phyloP scores from a whole-genome alignment of 2,329 filamentous ascomycete species.

The Arachnopeziza araneosa region DNA sequence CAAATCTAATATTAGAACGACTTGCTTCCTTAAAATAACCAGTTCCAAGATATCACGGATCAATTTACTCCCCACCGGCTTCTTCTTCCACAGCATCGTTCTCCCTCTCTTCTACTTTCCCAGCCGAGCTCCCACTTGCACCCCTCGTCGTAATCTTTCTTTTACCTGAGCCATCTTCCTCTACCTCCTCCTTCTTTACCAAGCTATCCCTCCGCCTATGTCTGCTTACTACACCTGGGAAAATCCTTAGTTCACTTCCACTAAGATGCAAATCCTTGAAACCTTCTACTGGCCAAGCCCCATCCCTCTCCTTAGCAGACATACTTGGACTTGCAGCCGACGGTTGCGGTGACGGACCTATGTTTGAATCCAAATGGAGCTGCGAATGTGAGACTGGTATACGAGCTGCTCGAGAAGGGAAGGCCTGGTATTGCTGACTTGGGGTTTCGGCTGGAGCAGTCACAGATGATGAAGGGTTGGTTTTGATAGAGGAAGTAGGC shows the following conservation, averaged over 20 bases:
- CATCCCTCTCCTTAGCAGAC: conserved; percentile 28
- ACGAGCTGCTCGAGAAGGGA: conserved; percentile 30
- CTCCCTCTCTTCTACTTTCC: neutral
- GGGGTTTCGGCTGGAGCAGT: conserved; percentile 14
- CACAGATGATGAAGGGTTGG: conserved; percentile 25
- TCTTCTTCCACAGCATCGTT: conserved; percentile 6
- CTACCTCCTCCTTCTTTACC: conserved; percentile 20
- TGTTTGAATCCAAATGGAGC: conserved; percentile 17
- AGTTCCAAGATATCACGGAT: neutral
- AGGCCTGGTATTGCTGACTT: conserved; percentile 25
- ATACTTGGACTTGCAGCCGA: neutral
- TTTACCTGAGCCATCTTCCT: conserved; percentile 23
- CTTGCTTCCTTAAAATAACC: too few relatives aligned
- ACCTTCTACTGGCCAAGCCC: conserved; percentile 35
- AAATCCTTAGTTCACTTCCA: conserved; percentile 61
- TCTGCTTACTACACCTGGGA: conserved; percentile 61
- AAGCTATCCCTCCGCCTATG: conserved; percentile 24
- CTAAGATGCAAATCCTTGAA: conserved; percentile 43
- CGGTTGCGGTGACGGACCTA: neutral
- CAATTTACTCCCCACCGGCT: conserved; percentile 1
- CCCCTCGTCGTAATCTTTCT: conserved; percentile 2
- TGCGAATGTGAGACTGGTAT: conserved; percentile 25
- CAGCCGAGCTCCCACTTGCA: neutral
- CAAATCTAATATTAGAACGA: too few relatives aligned
- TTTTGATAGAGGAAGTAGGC: conserved; percentile 31